phyloP scores from a whole-genome alignment of 495 filamentous ascomycete species.

The Talaromyces stipitatus region DNA sequence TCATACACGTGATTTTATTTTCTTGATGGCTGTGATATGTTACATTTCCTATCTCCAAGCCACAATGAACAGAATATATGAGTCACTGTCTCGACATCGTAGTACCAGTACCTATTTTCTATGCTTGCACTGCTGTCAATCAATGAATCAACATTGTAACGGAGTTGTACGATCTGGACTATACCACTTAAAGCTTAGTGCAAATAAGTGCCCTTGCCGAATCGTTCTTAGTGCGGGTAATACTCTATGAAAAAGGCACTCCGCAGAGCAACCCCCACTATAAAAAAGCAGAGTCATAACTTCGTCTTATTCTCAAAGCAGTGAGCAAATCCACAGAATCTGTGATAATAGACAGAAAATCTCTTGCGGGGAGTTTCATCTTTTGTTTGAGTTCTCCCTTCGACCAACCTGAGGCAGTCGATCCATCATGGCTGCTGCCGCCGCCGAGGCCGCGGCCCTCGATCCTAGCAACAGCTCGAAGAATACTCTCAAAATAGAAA shows the following conservation, averaged over 20 bases:
- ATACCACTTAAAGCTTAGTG: background rate
- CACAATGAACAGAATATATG: background rate
- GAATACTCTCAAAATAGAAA: conserved; percentile 68
- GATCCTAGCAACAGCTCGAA: conserved; percentile 55
- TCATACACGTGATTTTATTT: background rate
- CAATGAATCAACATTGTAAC: background rate
- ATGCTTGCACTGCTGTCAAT: no score
- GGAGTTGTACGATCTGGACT: background rate
- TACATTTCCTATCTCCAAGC: background rate
- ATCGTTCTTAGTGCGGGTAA: background rate
- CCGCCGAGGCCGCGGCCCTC: conserved; percentile 48
- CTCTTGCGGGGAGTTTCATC: background rate
- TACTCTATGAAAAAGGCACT: background rate
- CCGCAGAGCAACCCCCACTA: background rate
- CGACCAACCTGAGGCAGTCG: background rate
- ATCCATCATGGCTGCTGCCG: conserved; percentile 42
- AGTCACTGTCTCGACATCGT: background rate
- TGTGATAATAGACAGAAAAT: background rate
- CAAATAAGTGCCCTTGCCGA: background rate
- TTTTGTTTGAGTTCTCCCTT: background rate
- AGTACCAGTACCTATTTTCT: no score
- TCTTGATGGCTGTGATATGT: background rate
- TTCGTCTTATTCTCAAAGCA: background rate
- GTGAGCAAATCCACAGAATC: background rate
- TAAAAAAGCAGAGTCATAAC: conserved; percentile 1